phyloP scores from a whole-genome alignment of 2,329 filamentous ascomycete genomes.

The Escovopsis sp. region DNA sequence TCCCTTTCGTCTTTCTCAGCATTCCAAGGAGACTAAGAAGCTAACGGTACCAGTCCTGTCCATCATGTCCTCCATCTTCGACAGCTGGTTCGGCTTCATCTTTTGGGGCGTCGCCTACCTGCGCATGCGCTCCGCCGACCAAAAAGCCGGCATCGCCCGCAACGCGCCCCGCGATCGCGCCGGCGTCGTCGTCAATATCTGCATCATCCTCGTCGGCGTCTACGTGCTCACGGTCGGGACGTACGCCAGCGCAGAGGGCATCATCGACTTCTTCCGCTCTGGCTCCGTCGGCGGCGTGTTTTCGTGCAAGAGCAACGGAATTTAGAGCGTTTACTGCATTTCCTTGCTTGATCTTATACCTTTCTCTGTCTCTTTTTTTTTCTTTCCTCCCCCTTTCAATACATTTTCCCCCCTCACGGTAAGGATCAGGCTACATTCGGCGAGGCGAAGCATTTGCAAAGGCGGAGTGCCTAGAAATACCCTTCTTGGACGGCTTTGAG shows the following conservation, averaged over 20 bases:
- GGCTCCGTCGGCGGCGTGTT: conserved; percentile 57
- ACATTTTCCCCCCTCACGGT: too few species aligned
- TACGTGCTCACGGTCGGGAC: conserved; percentile 72
- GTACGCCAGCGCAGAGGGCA: conserved; percentile 61
- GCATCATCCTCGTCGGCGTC: conserved; percentile 60
- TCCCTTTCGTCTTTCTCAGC: not conserved
- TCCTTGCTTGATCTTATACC: too few species aligned
- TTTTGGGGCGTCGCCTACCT: conserved; percentile 81
- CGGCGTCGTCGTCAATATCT: conserved; percentile 50
- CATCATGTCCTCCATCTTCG: conserved; percentile 76
- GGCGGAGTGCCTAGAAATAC: too few species aligned
- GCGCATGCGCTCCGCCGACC: conserved; percentile 54
- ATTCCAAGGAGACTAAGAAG: not conserved
- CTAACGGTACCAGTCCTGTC: conserved; percentile 35
- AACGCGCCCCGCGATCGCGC: conserved; percentile 34
- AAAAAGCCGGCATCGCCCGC: conserved; percentile 34
- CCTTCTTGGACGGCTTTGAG: too few species aligned
- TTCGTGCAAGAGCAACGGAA: conserved; percentile 53
- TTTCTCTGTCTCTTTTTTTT: too few species aligned
- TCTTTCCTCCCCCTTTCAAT: too few species aligned
- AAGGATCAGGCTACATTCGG: too few species aligned
- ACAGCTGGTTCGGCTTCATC: conserved; percentile 90
- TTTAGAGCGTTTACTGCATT: conserved; percentile 23
- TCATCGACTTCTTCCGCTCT: conserved; percentile 54
- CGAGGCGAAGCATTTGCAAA: too few species aligned